Conservation (phyloP, 179 eudicot species). For the Drosera spatulata region DNA sequence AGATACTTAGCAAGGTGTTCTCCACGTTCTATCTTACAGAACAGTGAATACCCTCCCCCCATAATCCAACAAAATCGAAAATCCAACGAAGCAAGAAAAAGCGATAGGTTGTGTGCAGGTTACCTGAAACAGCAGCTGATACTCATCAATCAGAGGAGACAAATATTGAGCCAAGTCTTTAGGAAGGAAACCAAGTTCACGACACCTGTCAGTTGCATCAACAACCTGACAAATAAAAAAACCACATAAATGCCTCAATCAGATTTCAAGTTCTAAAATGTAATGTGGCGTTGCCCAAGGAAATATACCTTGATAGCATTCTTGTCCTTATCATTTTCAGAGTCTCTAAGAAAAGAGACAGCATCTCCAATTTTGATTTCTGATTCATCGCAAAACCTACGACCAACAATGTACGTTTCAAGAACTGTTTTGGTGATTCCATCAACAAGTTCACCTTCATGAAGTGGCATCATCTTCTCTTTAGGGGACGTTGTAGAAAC, state of each 20-base stretch:
- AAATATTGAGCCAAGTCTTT: slow-evolving; percentile 61
- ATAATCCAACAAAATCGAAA: no score
- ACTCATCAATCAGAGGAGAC: slow-evolving; percentile 73
- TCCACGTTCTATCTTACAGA: no score
- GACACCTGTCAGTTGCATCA: slow-evolving; percentile 30
- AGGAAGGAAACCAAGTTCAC: slow-evolving; percentile 65
- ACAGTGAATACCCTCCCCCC: no score
- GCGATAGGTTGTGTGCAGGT: slow-evolving; percentile 2
- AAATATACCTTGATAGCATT: slow-evolving; percentile 78
- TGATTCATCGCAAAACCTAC: slow-evolving; percentile 42
- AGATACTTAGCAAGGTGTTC: no score
- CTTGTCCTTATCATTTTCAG: slow-evolving; percentile 58
- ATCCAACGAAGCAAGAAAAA: background rate
- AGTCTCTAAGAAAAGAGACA: slow-evolving; percentile 58
- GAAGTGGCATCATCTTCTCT: slow-evolving; percentile 18
- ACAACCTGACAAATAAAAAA: slow-evolving; percentile 41
- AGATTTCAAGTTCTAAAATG: background rate
- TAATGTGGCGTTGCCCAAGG: background rate
- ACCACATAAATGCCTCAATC: background rate
- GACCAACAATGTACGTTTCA: slow-evolving; percentile 77
- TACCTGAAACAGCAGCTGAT: slow-evolving; percentile 63
- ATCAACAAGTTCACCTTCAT: slow-evolving; percentile 16
- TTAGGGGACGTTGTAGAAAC: slow-evolving; percentile 8
- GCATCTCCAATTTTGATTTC: slow-evolving; percentile 38
- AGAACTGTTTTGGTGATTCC: slow-evolving; percentile 30